Evolutionary conservation across 768 basidiomycete genomes (phyloP).

Genomic region (Xanthoconium purpureum): DNA sequence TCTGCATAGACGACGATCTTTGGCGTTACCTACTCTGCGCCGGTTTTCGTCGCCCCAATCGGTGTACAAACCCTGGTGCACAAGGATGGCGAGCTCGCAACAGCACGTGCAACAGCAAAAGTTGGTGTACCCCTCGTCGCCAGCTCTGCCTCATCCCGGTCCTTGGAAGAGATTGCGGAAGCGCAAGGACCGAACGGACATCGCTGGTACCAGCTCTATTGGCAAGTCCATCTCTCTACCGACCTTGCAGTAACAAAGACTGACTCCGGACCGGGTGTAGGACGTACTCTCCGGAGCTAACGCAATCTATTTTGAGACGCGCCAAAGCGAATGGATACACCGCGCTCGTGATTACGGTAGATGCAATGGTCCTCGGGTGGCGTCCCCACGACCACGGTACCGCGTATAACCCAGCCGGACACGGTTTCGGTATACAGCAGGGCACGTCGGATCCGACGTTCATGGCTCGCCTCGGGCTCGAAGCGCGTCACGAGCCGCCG

Average conservation of each 20-base stretch:
- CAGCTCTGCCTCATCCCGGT: slow-evolving; percentile 36
- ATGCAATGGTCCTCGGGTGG: slow-evolving; percentile 43
- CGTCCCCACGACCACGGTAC: slow-evolving; percentile 41
- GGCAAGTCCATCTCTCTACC: background rate
- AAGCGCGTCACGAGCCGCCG: slow-evolving; percentile 28
- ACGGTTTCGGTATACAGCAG: slow-evolving; percentile 39
- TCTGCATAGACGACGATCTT: slow-evolving; percentile 54
- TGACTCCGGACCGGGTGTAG: slow-evolving; percentile 17
- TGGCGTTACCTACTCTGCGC: slow-evolving; percentile 31
- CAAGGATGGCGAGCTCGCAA: slow-evolving; percentile 41
- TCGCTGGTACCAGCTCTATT: slow-evolving; percentile 51
- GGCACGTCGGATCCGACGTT: slow-evolving; percentile 47
- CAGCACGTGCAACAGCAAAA: slow-evolving; percentile 42
- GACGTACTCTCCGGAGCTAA: slow-evolving; percentile 38
- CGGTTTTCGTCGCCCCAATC: slow-evolving; percentile 54
- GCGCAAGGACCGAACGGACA: slow-evolving; percentile 40
- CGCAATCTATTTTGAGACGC: slow-evolving; percentile 40
- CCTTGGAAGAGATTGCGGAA: slow-evolving; percentile 48
- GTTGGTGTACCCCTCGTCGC: slow-evolving; percentile 42
- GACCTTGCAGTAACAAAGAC: too few species aligned
- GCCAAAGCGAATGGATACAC: slow-evolving; percentile 42
- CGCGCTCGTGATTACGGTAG: slow-evolving; percentile 45
- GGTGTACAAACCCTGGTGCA: slow-evolving; percentile 54
- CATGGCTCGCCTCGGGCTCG: slow-evolving; percentile 36
- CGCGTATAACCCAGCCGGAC: slow-evolving; percentile 36